A percentile compares a stretch with the other conserved stretches of the same genome.
phyloP scores from a whole-genome alignment of 1,284 basidiomycete genomes.

The Gastroboletus turbinatus region DNA sequence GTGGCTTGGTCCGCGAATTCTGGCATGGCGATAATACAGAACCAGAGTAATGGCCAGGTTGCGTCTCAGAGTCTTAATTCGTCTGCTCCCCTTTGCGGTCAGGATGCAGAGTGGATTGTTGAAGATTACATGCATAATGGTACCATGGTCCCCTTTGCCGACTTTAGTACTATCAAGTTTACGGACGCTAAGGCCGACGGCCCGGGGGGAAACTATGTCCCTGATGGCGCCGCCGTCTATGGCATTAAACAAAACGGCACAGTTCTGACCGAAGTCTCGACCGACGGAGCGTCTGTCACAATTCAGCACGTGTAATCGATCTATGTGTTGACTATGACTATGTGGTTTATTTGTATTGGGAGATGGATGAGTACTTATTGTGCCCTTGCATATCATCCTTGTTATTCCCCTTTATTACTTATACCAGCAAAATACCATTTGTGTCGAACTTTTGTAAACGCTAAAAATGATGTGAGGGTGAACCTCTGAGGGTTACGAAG shows the following conservation, averaged over 20 bases:
- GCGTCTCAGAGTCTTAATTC: neutral
- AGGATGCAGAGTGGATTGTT: slow-evolving; percentile 16
- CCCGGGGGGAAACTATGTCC: neutral
- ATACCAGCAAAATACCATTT: neutral
- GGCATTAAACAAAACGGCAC: neutral
- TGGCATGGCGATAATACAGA: slow-evolving; percentile 9
- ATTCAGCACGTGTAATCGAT: neutral
- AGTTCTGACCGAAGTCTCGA: neutral
- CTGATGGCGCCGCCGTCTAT: neutral
- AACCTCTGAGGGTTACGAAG: no score
- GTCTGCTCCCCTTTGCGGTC: slow-evolving; percentile 5
- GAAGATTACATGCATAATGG: neutral
- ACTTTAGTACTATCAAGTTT: slow-evolving; percentile 15
- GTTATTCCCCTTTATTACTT: neutral
- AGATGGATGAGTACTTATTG: neutral
- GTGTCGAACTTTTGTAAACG: no score
- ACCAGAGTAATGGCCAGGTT: slow-evolving; percentile 3
- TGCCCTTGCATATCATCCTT: neutral
- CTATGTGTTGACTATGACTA: neutral
- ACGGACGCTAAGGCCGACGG: neutral
- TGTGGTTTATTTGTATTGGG: neutral
- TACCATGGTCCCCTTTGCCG: neutral
- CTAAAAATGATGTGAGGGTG: no score
- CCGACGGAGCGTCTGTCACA: neutral
- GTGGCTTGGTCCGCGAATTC: neutral